These are phyloP conservation scores for Luvunga scandens DNA, from an alignment of 345 rosid genomes.

Conservation along the genomic window DNA sequence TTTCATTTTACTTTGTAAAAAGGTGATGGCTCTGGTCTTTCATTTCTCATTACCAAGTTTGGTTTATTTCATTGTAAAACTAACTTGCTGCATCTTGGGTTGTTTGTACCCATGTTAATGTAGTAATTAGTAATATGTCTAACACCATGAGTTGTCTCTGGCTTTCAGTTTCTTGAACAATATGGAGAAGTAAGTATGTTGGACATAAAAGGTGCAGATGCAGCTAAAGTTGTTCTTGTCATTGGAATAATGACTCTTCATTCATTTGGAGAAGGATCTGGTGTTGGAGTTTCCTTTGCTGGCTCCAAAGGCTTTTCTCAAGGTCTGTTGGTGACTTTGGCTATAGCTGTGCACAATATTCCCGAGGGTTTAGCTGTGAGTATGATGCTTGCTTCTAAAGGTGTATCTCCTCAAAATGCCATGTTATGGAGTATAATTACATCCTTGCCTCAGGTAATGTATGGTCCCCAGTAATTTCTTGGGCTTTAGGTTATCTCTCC, in stretches of 20 bases:
- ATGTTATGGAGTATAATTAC: conserved; percentile 99
- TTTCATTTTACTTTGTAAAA: conserved; percentile 90
- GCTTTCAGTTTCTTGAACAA: conserved; percentile 81
- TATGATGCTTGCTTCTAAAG: conserved; percentile 98
- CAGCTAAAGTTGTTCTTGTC: conserved; percentile 89
- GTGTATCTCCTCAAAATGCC: conserved; percentile 98
- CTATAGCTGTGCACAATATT: conserved; percentile 97
- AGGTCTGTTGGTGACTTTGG: conserved; percentile 97
- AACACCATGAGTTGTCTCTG: neutral
- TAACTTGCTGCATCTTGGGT: conserved; percentile 2
- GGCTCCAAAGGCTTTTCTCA: conserved; percentile 95
- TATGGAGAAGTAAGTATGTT: conserved; percentile 98
- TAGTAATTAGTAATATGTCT: neutral
- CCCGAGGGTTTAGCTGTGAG: conserved; percentile 99
- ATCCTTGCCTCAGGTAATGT: conserved; percentile 90
- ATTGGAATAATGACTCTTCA: conserved; percentile 99
- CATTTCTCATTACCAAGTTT: conserved; percentile 2
- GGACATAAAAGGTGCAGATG: conserved; percentile 98
- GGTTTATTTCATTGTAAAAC: neutral
- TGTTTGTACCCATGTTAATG: neutral
- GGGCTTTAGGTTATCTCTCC: neutral
- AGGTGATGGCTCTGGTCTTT: conserved; percentile 48
- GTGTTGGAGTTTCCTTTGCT: conserved; percentile 99
- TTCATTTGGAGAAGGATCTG: conserved; percentile 99
- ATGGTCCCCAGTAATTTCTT: neutral